Evolutionary conservation across 768 basidiomycete genomes (phyloP).

Genomic region (Sistotremastrum suecicum): DNA sequence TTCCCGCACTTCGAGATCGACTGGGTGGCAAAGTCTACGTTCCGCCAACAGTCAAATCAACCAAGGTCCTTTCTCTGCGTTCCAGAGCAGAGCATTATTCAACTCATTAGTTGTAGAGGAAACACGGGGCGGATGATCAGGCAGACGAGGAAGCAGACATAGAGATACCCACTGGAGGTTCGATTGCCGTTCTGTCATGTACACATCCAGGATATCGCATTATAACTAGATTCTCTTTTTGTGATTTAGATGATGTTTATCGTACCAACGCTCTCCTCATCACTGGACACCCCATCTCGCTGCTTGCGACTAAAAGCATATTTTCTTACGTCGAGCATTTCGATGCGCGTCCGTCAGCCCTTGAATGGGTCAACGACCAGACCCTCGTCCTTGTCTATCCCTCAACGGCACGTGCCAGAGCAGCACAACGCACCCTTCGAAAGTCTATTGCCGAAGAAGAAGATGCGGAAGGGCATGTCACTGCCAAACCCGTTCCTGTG

Average conservation of each 20-base stretch:
- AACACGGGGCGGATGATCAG: constrained; percentile 30
- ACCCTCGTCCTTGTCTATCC: constrained; percentile 71
- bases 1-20: no score
- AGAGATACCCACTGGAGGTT: constrained; percentile 2
- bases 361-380: constrained; percentile 81
- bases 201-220: constrained; percentile 1
- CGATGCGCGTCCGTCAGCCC: constrained; percentile 53
- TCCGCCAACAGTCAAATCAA: no score
- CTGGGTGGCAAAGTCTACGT: no score
- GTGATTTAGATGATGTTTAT: constrained; percentile 11
- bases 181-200: constrained; percentile 2
- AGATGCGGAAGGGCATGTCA: constrained; percentile 42
- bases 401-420: constrained; percentile 36
- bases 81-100: no score
- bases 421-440: constrained; percentile 35
- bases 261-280: constrained; percentile 59
- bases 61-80: no score
- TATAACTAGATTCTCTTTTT: neutral
- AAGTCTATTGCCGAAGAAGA: constrained; percentile 34
- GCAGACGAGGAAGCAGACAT: neutral
- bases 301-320: constrained; percentile 60
- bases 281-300: constrained; percentile 57
- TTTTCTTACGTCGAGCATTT: constrained; percentile 78
- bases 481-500: constrained; percentile 56
- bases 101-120: constrained; percentile 20